These are phyloP conservation scores for Bacterosira constricta DNA, from an alignment of 108 stramenopile genomes.

Conservation along the genomic window DNA sequence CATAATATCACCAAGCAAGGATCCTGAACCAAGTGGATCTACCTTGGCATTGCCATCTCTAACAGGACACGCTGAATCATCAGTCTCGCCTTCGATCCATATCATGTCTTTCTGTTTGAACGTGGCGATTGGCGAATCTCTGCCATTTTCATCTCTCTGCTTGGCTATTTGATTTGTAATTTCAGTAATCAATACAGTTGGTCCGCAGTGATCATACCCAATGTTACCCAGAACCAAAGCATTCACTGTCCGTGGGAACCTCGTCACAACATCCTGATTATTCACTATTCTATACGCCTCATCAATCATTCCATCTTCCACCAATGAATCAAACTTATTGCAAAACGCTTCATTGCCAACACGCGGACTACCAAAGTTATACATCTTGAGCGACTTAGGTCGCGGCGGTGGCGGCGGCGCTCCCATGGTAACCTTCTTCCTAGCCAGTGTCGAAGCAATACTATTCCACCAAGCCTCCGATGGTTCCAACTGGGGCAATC, in stretches of 20 bases:
- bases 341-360: conserved; percentile 80
- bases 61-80: conserved; percentile 69
- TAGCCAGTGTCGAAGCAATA: conserved; percentile 65
- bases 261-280: conserved; percentile 78
- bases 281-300: conserved; percentile 86
- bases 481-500: conserved; percentile 64
- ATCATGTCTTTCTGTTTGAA: conserved; percentile 32
- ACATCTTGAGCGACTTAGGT: conserved; percentile 69
- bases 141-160: no score
- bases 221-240: conserved; percentile 64
- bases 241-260: conserved; percentile 80
- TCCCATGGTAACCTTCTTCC: conserved; percentile 39
- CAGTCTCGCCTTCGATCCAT: conserved; percentile 80
- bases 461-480: conserved; percentile 85
- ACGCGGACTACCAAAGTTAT: conserved; percentile 87
- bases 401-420: conserved; percentile 63
- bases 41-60: conserved; percentile 66
- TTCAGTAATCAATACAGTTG: conserved; percentile 69
- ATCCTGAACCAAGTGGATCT: conserved; percentile 69
- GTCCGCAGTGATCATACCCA: conserved; percentile 84
- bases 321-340: conserved; percentile 59
- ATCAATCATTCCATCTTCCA: conserved; percentile 58
- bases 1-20: conserved; percentile 69
- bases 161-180: conserved; percentile 25
- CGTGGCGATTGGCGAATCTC: no score